Percentiles rank a stretch among this genome's conserved stretches.
Evolutionary conservation across 2,329 filamentous ascomycete species (phyloP).

Genomic region (Daldinia eschscholtzii): DNA sequence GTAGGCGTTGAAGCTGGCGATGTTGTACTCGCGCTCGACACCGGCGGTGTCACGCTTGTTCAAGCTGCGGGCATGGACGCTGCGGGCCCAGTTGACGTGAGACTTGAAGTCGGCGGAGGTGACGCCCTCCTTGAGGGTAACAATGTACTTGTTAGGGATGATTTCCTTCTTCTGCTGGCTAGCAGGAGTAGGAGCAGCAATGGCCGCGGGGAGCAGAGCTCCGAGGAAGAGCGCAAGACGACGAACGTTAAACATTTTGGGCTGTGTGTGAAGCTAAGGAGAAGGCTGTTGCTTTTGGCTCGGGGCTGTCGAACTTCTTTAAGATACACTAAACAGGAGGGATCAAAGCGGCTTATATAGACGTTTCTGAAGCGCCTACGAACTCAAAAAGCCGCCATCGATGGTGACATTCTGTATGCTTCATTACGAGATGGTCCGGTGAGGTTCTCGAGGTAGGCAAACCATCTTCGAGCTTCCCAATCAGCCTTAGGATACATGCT

Average conservation of each 20-base stretch:
- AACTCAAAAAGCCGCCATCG: conserved; percentile 4
- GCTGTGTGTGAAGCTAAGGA: neutral
- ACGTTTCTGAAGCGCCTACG: conserved; percentile 1
- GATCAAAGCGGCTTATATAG: conserved; percentile 38
- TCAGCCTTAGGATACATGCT: conserved; percentile 30
- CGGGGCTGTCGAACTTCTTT: conserved; percentile 13
- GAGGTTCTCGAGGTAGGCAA: conserved; percentile 36
- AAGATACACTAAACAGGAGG: conserved; percentile 15
- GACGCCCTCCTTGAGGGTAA: conserved; percentile 50
- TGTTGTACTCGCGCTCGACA: conserved; percentile 58
- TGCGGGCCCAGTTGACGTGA: conserved; percentile 54
- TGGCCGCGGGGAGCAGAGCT: conserved; percentile 49
- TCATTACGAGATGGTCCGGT: conserved; percentile 36
- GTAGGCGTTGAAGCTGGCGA: conserved; percentile 59
- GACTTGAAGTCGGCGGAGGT: conserved; percentile 51
- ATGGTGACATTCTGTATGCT: conserved; percentile 29
- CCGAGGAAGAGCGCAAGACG: conserved; percentile 50
- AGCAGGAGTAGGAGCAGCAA: conserved; percentile 47
- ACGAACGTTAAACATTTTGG: conserved; percentile 49
- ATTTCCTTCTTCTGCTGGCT: conserved; percentile 44
- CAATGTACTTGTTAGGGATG: conserved; percentile 52
- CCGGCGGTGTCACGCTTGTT: conserved; percentile 52
- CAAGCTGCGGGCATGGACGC: conserved; percentile 55
- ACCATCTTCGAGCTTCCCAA: conserved; percentile 41
- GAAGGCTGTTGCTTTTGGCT: conserved; percentile 20